These are phyloP conservation scores for Boletus huronensis DNA, from an alignment of 768 basidiomycete genomes.

Conservation along the genomic window DNA sequence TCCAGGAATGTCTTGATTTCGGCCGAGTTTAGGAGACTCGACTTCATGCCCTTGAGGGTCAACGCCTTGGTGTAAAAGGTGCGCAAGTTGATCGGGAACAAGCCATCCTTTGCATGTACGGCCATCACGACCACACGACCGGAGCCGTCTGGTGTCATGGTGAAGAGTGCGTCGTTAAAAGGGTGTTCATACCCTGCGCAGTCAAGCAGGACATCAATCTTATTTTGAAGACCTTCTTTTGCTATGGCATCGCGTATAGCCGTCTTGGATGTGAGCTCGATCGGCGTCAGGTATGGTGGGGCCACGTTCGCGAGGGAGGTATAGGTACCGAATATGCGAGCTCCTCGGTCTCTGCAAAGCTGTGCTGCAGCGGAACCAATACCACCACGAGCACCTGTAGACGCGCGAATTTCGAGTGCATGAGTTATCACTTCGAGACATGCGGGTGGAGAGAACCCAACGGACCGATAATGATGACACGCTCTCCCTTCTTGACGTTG, in stretches of 20 bases:
- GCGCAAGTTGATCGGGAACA: slow-evolving; percentile 32
- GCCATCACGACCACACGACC: slow-evolving; percentile 37
- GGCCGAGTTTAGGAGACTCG: slow-evolving; percentile 18
- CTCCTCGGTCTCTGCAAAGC: slow-evolving; percentile 30
- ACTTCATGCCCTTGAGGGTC: slow-evolving; percentile 32
- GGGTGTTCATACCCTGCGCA: slow-evolving; percentile 33
- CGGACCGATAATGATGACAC: slow-evolving; percentile 33
- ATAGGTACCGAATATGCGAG: slow-evolving; percentile 34
- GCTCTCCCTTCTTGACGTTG: slow-evolving; percentile 31
- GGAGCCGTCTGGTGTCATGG: slow-evolving; percentile 31
- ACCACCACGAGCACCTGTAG: slow-evolving; percentile 33
- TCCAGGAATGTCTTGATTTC: slow-evolving; percentile 31
- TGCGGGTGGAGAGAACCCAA: not conserved
- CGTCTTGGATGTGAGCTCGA: slow-evolving; percentile 28
- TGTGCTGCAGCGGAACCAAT: slow-evolving; percentile 35
- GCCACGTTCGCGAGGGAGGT: slow-evolving; percentile 26
- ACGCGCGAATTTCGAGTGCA: not conserved
- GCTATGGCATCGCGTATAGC: slow-evolving; percentile 32
- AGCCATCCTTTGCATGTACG: slow-evolving; percentile 31
- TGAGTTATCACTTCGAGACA: not conserved
- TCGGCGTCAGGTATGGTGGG: slow-evolving; percentile 29
- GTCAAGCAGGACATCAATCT: slow-evolving; percentile 33
- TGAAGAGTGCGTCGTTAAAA: slow-evolving; percentile 33
- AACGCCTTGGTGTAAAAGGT: slow-evolving; percentile 31
- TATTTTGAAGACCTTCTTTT: slow-evolving; percentile 24